Evolutionary conservation across 116 monocot genomes (phyloP), one percentile per base, ranked within the genome.

Genomic region (Cymodocea nodosa): DNA sequence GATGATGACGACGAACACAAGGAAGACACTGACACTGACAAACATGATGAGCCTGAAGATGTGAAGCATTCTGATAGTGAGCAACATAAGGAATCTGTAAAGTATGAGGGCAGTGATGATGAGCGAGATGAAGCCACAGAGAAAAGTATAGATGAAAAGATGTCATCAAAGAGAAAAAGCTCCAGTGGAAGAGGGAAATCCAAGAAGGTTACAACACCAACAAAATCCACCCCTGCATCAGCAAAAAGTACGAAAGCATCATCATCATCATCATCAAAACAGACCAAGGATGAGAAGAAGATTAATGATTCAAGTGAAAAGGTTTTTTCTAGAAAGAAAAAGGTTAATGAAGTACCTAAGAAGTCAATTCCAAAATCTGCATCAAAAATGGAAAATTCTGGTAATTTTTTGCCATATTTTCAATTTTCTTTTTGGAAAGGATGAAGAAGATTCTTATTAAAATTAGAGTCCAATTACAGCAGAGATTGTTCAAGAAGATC

Each of bases 301-400:
- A 23, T 18, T 25, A 60, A 40, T 7, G 36, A 74, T 30, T 49
- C 74, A 67, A 60, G 50, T 5, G 67, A 66, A 61, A 74, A 67
- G 67, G 74, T 66, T 0, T 74, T 60, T 22, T 67, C 74, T 50
- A 60, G 74, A 51, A 74, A 67, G 60, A 75, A 68, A 48, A 68
- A 60, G 54, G 56, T 24, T 12, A 55, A 54, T 68, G 62, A 25
- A 23, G 52, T 48, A 14, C 68, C 68, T 20, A 68, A 62, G 55
- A 62, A 55, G 50, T 51, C 58, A 39, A 36, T 24, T 55, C 15
- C 63, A 56, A 72, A 64, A 55, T 8, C 20, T 0, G 58, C 58
- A 7, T 50, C 25, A 2, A 59, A 59, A 19, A 14, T 7, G 20
- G 51, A 57, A 59, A 34, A 7, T 58, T 35, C 59, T 15, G 73